Evolutionary conservation across 257 asterid genomes (phyloP).

Genomic region (Lavandula angustifolia): DNA sequence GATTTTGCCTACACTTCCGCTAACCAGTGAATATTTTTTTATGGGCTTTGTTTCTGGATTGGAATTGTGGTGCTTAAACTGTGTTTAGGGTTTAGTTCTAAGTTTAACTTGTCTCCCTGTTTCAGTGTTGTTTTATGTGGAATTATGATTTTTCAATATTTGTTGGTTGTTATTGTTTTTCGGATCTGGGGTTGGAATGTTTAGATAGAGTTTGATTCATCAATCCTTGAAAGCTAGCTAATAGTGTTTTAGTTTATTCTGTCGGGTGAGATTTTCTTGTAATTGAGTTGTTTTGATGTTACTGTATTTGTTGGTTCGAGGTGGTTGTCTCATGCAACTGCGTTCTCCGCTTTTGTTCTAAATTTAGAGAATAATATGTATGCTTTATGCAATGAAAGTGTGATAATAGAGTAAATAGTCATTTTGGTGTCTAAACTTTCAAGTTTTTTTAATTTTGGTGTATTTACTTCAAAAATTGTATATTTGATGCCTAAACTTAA

Average conservation of each 20-base stretch:
- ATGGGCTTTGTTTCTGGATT: neutral
- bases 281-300: neutral
- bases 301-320: neutral
- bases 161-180: too few relatives aligned
- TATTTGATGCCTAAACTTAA: too few relatives aligned
- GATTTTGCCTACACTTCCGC: slow-evolving; percentile 92
- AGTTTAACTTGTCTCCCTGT: neutral
- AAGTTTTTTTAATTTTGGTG: too few relatives aligned
- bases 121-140: neutral
- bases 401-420: too few relatives aligned
- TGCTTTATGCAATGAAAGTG: neutral
- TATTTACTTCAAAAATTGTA: too few relatives aligned
- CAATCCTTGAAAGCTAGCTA: neutral
- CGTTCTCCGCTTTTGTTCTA: neutral
- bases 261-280: neutral
- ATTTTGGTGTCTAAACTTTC: too few relatives aligned
- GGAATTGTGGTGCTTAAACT: neutral
- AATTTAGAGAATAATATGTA: neutral
- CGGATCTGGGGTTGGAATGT: too few relatives aligned
- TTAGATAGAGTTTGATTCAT: too few relatives aligned
- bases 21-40: slow-evolving; percentile 53
- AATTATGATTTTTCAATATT: too few relatives aligned
- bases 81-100: neutral
- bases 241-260: neutral
- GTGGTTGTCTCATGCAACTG: neutral